phyloP scores from a whole-genome alignment of 1,284 basidiomycete species.

The Macrocystidia cucumis region DNA sequence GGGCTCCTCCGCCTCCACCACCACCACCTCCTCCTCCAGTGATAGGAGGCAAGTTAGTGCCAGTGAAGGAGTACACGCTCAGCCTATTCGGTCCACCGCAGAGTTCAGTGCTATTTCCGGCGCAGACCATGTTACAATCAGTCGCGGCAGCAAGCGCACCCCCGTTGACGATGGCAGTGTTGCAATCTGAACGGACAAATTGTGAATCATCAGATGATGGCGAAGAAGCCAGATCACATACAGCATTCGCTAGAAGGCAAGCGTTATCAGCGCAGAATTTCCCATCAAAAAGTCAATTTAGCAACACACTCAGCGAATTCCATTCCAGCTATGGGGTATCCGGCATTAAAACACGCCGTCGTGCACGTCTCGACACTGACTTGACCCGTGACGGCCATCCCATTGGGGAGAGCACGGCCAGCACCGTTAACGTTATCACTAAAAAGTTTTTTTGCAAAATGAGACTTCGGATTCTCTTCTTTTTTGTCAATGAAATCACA shows the following conservation, averaged over 20 bases:
- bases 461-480: conserved; percentile 7
- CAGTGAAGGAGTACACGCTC: conserved; percentile 60
- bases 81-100: conserved; percentile 61
- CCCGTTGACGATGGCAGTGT: conserved; percentile 33
- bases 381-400: conserved; percentile 29
- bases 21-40: conserved; percentile 27
- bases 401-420: conserved; percentile 40
- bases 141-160: conserved; percentile 35
- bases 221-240: conserved; percentile 18
- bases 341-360: conserved; percentile 49
- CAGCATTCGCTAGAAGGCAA: conserved; percentile 33
- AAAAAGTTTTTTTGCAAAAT: too few relatives aligned
- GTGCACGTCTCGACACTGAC: conserved; percentile 57
- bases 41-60: conserved; percentile 38
- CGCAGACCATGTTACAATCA: conserved; percentile 59
- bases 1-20: conserved; percentile 26
- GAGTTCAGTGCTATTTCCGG: conserved; percentile 49
- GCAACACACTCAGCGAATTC: conserved; percentile 43
- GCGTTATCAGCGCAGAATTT: conserved; percentile 7
- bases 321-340: conserved; percentile 48
- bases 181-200: conserved; percentile 38
- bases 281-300: conserved; percentile 1
- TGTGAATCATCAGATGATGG: conserved; percentile 5
- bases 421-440: conserved; percentile 43
- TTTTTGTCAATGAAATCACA: conserved; percentile 13